Base-by-base conservation (phyloP, 257 asterid genomes). In the Linaria vulgaris region DNA sequence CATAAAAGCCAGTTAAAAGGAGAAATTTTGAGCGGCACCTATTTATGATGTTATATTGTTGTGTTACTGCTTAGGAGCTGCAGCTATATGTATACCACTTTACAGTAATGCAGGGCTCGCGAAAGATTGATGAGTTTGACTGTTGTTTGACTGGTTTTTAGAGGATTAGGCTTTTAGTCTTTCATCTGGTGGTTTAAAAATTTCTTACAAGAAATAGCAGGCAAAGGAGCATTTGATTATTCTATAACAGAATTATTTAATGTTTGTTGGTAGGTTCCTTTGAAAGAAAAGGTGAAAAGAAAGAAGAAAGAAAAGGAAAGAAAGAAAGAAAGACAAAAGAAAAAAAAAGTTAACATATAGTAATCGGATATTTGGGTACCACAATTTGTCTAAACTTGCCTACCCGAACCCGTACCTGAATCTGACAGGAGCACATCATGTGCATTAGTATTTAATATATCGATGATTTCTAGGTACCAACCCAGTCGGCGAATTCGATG, bases 61-160 rank as follows among this genome's bases (percentile, higher is more conserved):
- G 7, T 20, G 6, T 0, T 64, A 55, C 56, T 22, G 45, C 45
- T 41, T 24, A 48, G n/a, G 54, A 54, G 68, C 8, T 44, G 68
- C 31, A 60, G 25, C 27, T 61, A 11, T 6, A 16, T 62, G 57
- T 54, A 23, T n/a, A 43, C 48, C 52, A 9, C 12, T 57, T 21
- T 34, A 10, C 24, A 59, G 25, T 44, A 4, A 11, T 48, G 57
- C 46, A 16, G 52, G 39, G 56, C 24, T 46, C n/a, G 27, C 56
- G n/a, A 41, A 21, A 21, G 74, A 34, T 66, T 48, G 55, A 61
- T 13, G 41, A 46, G 46, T 73, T 65, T n/a, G 59, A 13, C 39
- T 65, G 38, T 66, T 76, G 61, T 9, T 55, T 21, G 64, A 43
- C 41, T 37, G 47, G 45, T 34, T 8, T 34, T 30, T 15, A 30